Evolutionary conservation across 202 grass and related monocot species (phyloP), one percentile per base, ranked within the genome.

Genomic region (Setaria italica): DNA sequence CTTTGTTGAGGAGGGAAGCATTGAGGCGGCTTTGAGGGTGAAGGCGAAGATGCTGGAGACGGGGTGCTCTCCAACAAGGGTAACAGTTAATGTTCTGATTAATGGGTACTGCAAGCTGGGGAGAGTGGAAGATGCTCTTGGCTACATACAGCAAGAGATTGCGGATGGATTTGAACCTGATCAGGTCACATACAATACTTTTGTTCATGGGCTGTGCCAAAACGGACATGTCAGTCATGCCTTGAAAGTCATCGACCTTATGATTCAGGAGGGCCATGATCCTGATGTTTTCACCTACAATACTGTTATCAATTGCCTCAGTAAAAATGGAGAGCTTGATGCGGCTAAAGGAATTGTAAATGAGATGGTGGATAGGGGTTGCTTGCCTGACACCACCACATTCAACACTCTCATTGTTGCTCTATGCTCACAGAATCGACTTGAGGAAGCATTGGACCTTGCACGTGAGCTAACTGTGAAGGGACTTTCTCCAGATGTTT

Each of bases 401-500:
- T 97, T 95, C 86, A 97, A 97, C 60, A 93, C 88, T 67, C 73
- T 97, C 39, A 87, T 95, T 70, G 87, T 82, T 82, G 59, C 95
- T n/a, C 75, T 97, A 29, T 97, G 92, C 85, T 46, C 67, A 29
- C 80, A 83, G 17, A 92, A 95, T 83, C 87, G 78, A n/a, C 90
- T 97, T 78, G 91, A 92, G 74, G 92, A 97, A 77, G 92, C 92
- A 53, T 79, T 98, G 82, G 93, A 98, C 58, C 85, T 95, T 62
- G 92, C 95, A 8, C 89, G 84, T 33, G 72, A 74, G 20, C 80
- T 98, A 41, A 90, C 92, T 16, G 21, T 89, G 59, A 95, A 92
- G 53, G 91, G 89, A 62, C 83, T 98, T 71, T 85, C 90, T 82
- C 95, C 95, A 12, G 86, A 98, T 93, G 83, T 87, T 19, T 87